A percentile compares a stretch with the other conserved stretches of the same genome.
These are phyloP conservation scores for Kalmusia sp. DNA, from an alignment of 2,329 filamentous ascomycete species.

Conservation along the genomic window DNA sequence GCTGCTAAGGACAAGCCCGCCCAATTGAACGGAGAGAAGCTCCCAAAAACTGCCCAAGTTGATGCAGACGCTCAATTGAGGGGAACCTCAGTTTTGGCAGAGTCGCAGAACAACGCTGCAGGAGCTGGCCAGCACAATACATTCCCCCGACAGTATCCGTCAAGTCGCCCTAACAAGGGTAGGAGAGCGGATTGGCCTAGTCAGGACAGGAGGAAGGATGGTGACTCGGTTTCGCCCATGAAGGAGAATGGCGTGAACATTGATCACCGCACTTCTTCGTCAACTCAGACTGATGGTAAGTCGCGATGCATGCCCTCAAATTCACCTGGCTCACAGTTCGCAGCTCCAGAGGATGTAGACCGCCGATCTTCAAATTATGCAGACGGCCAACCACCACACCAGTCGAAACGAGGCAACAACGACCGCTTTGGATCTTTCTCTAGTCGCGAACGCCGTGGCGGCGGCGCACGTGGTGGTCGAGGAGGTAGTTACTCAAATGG, in stretches of 20 bases:
- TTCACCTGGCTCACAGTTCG: neutral
- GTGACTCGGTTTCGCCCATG: conserved; percentile 33
- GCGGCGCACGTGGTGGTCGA: conserved; percentile 54
- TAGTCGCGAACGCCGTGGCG: conserved; percentile 56
- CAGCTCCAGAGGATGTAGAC: conserved; percentile 32
- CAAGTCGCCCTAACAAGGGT: conserved; percentile 35
- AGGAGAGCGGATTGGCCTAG: conserved; percentile 38
- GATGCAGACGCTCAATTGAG: conserved; percentile 34
- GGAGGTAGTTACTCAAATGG: conserved; percentile 44
- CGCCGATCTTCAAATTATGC: conserved; percentile 33
- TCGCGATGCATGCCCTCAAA: neutral
- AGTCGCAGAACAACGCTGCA: conserved; percentile 16
- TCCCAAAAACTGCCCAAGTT: conserved; percentile 26
- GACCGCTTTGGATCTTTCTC: conserved; percentile 47
- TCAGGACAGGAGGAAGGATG: conserved; percentile 41
- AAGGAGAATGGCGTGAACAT: conserved; percentile 39
- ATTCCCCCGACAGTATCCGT: conserved; percentile 39
- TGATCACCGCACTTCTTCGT: conserved; percentile 38
- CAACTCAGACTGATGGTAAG: conserved; percentile 43
- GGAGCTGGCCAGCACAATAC: conserved; percentile 29
- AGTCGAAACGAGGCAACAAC: conserved; percentile 28
- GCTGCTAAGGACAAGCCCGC: conserved; percentile 35
- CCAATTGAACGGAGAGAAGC: conserved; percentile 30
- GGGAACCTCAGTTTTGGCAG: conserved; percentile 23
- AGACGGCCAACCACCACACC: conserved; percentile 38